Base-by-base conservation (phyloP, 352 stramenopile genomes). In the Labyrinthula sp. region DNA sequence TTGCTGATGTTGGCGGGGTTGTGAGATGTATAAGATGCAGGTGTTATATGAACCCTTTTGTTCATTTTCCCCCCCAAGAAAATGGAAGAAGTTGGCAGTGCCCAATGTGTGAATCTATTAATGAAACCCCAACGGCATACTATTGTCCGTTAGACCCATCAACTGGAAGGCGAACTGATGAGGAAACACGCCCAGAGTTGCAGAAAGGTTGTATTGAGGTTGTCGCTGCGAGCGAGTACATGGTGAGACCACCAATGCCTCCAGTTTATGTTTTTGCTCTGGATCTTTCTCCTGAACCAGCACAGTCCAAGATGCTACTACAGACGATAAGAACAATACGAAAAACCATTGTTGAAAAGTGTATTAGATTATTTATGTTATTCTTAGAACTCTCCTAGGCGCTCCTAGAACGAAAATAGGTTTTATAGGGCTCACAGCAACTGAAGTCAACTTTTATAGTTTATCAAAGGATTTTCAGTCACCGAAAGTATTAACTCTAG, bases 111-210 rank as follows among this genome's bases (percentile, higher is more conserved):
- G 64, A 65, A 4, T 68, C 77, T 41, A 48, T 79, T 17, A 90
- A 89, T 54, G 73, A 85, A 50, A 58, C 45, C 24, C 72, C 86
- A 8, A 79, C 79, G 38, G 80, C 80, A 5, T 99, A 99, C 66
- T 97, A 95, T 61, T 95, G 81, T 60, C 86, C 95, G 58, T 65
- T 97, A 36, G 84, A 92, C 40, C n/a, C n/a, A n/a, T 71, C 81
- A 26, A 76, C 87, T 47, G 83, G 90, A 28, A 71, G 82, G 45
- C 79, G 90, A 40, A 68, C 84, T 31, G 90, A 99, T 61, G 66
- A 69, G 6, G 70, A 80, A 12, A 70, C 95, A 54, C 61, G 76
- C 24, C 77, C 78, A 0, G 78, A 90, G 63, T 61, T 90, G 0
- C 49, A 36, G 35, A 60, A 73, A 27, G 66, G 72, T 35, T 75